These are phyloP conservation scores for Gossypium turneri DNA, from an alignment of 345 rosid genomes.

Conservation along the genomic window DNA sequence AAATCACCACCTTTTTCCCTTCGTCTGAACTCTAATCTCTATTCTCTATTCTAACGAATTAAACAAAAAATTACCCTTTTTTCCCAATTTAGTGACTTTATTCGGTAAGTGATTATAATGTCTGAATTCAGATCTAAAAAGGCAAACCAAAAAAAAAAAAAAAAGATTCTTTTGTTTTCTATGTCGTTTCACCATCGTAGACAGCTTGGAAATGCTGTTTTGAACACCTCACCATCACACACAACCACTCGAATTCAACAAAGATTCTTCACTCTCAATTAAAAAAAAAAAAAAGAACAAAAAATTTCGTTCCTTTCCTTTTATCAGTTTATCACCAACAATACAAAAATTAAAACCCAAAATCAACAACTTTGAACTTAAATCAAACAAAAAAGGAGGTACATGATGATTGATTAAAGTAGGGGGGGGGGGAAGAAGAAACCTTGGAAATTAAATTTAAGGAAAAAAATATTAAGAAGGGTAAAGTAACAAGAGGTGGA, in stretches of 20 bases:
- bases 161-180: neutral
- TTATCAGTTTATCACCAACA: neutral
- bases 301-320: neutral
- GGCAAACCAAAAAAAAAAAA: neutral
- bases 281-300: neutral
- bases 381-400: neutral
- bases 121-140: constrained; percentile 4
- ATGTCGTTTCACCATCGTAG: constrained; percentile 3
- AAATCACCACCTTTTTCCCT: neutral
- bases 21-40: neutral
- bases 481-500: constrained; percentile 11
- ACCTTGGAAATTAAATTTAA: constrained; percentile 3
- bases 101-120: neutral
- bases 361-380: constrained; percentile 12
- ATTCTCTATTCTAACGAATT: neutral
- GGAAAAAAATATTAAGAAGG: neutral
- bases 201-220: neutral
- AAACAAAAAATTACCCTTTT: neutral
- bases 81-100: neutral
- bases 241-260: neutral
- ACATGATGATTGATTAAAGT: constrained; percentile 10
- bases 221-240: neutral
- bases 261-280: neutral
- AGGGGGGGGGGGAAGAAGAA: neutral
- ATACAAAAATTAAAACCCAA: constrained; percentile 1